Percentiles rank a stretch among this genome's conserved stretches.
phyloP scores from a whole-genome alignment of 202 grass and related monocot genomes.

The Elaeis oleifera region DNA sequence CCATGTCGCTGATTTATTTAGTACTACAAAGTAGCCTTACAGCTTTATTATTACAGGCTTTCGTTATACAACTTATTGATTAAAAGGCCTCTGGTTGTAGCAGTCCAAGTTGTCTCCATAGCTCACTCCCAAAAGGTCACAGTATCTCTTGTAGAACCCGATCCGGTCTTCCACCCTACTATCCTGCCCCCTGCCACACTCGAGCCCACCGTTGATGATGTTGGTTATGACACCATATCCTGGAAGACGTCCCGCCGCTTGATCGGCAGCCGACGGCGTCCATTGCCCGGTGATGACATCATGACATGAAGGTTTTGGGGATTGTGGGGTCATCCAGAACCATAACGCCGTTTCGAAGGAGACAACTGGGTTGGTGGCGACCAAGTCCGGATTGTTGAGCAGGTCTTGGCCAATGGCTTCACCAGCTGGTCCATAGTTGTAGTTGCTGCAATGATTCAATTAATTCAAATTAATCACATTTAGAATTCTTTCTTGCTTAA shows the following conservation, averaged over 20 bases:
- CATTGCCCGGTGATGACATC: slow-evolving; percentile 25
- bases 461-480: no score
- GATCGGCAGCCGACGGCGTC: slow-evolving; percentile 22
- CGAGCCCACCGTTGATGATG: slow-evolving; percentile 40
- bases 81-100: slow-evolving; percentile 28
- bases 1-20: no score
- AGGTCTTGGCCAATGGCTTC: slow-evolving; percentile 30
- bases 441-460: slow-evolving; percentile 30
- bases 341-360: slow-evolving; percentile 47
- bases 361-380: slow-evolving; percentile 7
- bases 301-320: slow-evolving; percentile 44
- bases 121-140: slow-evolving; percentile 34
- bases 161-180: slow-evolving; percentile 20
- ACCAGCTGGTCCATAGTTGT: slow-evolving; percentile 38
- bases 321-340: slow-evolving; percentile 57
- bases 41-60: no score
- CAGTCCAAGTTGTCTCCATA: slow-evolving; percentile 42
- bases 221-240: slow-evolving; percentile 44
- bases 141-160: slow-evolving; percentile 54
- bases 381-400: slow-evolving; percentile 29
- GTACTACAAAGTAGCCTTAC: no score
- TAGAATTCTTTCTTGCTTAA: no score
- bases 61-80: background rate
- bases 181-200: slow-evolving; percentile 35
- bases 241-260: background rate